These are phyloP conservation scores for Eruca vesicaria DNA, from an alignment of 441 rosid genomes.

Conservation along the genomic window DNA sequence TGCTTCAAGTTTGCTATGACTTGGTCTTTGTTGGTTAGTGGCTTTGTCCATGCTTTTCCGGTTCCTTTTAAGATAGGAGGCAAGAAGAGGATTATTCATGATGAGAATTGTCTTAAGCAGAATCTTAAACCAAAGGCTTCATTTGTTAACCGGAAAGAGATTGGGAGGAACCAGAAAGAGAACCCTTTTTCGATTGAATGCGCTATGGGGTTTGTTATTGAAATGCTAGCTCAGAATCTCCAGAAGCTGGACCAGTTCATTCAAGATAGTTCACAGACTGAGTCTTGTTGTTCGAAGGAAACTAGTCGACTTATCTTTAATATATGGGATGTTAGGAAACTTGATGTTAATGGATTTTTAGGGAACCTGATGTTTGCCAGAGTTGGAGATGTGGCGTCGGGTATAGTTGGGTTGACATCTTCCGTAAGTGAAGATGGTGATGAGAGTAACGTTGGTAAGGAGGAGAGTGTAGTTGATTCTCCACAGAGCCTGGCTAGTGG, in stretches of 20 bases:
- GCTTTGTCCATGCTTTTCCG: conserved; percentile 70
- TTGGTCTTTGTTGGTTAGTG: conserved; percentile 75
- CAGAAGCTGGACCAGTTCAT: conserved; percentile 63
- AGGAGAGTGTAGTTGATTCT: conserved; percentile 52
- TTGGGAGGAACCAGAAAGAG: conserved; percentile 11
- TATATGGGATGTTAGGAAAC: conserved; percentile 77
- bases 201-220: conserved; percentile 57
- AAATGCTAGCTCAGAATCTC: conserved; percentile 64
- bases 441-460: conserved; percentile 47
- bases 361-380: conserved; percentile 87
- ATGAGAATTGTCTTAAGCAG: conserved; percentile 37
- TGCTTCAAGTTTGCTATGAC: conserved; percentile 79
- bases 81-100: conserved; percentile 55
- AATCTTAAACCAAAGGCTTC: conserved; percentile 37
- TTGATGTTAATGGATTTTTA: conserved; percentile 70
- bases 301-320: conserved; percentile 47
- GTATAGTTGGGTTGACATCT: conserved; percentile 69
- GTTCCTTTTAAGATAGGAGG: conserved; percentile 54
- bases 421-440: conserved; percentile 59
- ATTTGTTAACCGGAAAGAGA: conserved; percentile 35
- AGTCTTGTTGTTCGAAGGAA: conserved; percentile 31
- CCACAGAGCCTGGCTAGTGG: conserved; percentile 79
- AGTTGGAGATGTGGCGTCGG: conserved; percentile 81
- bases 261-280: conserved; percentile 38
- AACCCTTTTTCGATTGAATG: conserved; percentile 44